A percentile compares a stretch with the other conserved stretches of the same genome.
Conservation (phyloP, 2,329 filamentous ascomycete genomes). For the Cercospora nicotianae region DNA sequence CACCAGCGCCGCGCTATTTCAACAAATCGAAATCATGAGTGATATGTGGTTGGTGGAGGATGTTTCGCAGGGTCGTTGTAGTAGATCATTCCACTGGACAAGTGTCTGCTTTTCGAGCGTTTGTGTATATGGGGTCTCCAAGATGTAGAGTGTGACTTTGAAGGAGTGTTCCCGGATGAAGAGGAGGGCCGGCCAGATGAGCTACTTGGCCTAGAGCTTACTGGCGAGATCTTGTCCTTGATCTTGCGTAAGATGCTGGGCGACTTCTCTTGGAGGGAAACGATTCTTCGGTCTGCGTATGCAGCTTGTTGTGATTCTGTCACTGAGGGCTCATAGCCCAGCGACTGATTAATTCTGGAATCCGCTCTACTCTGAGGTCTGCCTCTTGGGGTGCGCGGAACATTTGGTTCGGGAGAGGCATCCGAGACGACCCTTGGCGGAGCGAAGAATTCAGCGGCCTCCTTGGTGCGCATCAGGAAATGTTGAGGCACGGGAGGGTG, state of each 20-base stretch:
- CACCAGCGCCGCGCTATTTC: conserved; percentile 9
- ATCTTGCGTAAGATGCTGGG: conserved; percentile 19
- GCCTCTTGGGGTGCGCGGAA: conserved; percentile 14
- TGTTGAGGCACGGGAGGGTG: conserved; percentile 26
- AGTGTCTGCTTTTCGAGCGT: conserved; percentile 21
- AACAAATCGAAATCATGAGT: conserved; percentile 8
- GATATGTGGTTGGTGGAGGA: conserved; percentile 7
- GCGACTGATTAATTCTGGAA: neutral
- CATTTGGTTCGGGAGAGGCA: conserved; percentile 7
- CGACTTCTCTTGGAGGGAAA: conserved; percentile 6
- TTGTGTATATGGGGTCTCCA: conserved; percentile 11
- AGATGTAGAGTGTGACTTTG: conserved; percentile 1
- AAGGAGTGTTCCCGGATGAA: conserved; percentile 1
- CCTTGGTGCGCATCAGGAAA: conserved; percentile 28
- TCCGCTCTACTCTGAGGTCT: conserved; percentile 10
- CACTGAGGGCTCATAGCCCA: neutral
- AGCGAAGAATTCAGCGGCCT: conserved; percentile 28
- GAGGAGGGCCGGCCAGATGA: conserved; percentile 3
- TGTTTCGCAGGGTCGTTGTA: conserved; percentile 24
- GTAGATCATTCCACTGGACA: conserved; percentile 33
- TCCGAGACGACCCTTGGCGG: conserved; percentile 10
- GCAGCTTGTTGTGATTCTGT: conserved; percentile 3
- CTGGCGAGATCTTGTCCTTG: conserved; percentile 15
- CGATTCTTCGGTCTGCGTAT: conserved; percentile 5
- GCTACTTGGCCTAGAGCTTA: conserved; percentile 4